phyloP scores from a whole-genome alignment of 805 yeast genomes.

The Candida yuanshanica region DNA sequence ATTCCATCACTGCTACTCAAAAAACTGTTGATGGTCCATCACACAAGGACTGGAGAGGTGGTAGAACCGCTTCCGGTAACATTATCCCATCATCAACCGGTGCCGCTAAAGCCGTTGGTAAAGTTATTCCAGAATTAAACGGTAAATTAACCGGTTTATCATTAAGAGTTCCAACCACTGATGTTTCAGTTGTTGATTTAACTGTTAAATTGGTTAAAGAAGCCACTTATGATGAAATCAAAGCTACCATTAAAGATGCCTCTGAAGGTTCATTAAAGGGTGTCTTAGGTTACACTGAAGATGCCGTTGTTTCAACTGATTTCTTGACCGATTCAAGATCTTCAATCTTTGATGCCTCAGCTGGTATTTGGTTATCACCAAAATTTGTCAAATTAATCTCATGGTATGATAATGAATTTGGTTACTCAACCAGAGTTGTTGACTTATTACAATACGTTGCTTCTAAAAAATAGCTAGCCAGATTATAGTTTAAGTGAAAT shows the following conservation, averaged over 20 bases:
- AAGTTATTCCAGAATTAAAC: slow-evolving; percentile 64
- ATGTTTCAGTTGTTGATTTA: slow-evolving; percentile 67
- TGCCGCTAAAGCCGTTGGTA: slow-evolving; percentile 75
- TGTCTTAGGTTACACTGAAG: slow-evolving; percentile 64
- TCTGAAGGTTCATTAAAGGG: slow-evolving; percentile 58
- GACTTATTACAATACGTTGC: slow-evolving; percentile 65
- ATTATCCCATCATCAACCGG: slow-evolving; percentile 73
- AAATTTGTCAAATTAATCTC: slow-evolving; percentile 64
- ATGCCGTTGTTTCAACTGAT: slow-evolving; percentile 65
- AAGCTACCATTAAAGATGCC: slow-evolving; percentile 52
- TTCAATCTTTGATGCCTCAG: slow-evolving; percentile 62
- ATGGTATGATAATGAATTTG: slow-evolving; percentile 74
- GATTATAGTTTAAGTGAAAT: neutral
- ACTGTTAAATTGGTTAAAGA: slow-evolving; percentile 56
- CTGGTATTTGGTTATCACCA: slow-evolving; percentile 67
- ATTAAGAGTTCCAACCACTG: slow-evolving; percentile 69
- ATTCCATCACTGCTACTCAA: slow-evolving; percentile 68
- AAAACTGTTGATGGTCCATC: slow-evolving; percentile 75
- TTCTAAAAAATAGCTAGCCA: slow-evolving; percentile 10
- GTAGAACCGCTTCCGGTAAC: slow-evolving; percentile 72
- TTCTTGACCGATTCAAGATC: slow-evolving; percentile 59
- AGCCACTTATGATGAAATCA: slow-evolving; percentile 60
- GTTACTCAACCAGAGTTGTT: slow-evolving; percentile 73
- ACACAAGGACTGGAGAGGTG: slow-evolving; percentile 79
- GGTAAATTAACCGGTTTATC: slow-evolving; percentile 74